Evolutionary conservation across 176 grass and related monocot species (phyloP), one percentile per base, ranked within the genome.

Genomic region (Eragrostis curvula): DNA sequence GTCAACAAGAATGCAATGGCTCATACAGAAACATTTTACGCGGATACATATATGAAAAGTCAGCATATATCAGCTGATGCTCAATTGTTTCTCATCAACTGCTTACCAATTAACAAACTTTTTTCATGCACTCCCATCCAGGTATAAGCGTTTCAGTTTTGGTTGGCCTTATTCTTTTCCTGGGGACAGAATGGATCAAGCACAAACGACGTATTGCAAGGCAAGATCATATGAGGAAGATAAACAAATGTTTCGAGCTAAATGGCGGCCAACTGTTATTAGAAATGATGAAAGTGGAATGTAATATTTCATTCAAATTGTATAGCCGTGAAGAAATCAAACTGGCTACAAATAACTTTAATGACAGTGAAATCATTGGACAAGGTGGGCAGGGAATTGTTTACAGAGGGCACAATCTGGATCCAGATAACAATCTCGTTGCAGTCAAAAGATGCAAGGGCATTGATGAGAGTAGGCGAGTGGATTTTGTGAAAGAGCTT

Each of bases 371-470:
- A 48, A 17, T 77, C 12, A 76, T 84, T 0, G 64, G 82, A 13
- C 25, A 77, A 48, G 73, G 82, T 4, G 73, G 82, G 8, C 82
- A 84, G 27, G 73, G 82, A 3, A 84, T 73, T 48, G 73, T 84
- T 47, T 84, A 77, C 11, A 77, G 23, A 60, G 82, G 82, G 8
- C 24, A 68, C 8, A 18, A 57, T 67, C 48, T 8, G 5, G 41
- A 77, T 45, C 17, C 20, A 9, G 5, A 39, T 1, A 59, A 39
- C 5, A 48, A 23, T 59, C 73, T 20, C 8, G 70, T 76, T 14
- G 85, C 78, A 36, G 51, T 87, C 3, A 87, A 87, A 42, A 76
- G 18, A 58, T 75, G 70, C 61, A 87, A 87, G 68, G 45, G 60
- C 56, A 9, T 75, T 8, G 77, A 81, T 48, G 78, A 81, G 40